Percentiles rank a stretch among this genome's conserved stretches.
These are phyloP conservation scores for Tagetes erecta DNA, from an alignment of 129 eudicot genomes.

Conservation along the genomic window DNA sequence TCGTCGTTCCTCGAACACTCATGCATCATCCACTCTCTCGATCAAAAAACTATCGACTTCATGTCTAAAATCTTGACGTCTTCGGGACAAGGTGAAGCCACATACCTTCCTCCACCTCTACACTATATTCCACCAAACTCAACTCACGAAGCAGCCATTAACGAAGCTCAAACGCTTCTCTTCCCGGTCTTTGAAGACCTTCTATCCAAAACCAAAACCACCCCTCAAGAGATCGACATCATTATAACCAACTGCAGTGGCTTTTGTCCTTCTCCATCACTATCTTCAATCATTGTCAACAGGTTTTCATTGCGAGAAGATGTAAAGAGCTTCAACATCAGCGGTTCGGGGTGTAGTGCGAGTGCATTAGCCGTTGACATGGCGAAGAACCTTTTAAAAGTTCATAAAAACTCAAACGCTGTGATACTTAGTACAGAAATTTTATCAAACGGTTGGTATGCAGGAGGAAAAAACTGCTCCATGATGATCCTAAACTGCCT, in stretches of 20 bases:
- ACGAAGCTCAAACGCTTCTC: conserved; percentile 51
- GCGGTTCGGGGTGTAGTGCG: conserved; percentile 94
- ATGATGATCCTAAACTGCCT: conserved; percentile 66
- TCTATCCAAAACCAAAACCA: conserved; percentile 44
- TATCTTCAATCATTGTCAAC: conserved; percentile 57
- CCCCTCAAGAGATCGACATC: conserved; percentile 53
- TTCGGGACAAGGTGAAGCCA: conserved; percentile 61
- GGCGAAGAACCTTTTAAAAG: conserved; percentile 52
- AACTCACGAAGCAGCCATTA: conserved; percentile 41
- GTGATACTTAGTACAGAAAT: conserved; percentile 76
- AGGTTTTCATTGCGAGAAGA: conserved; percentile 51
- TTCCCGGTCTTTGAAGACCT: conserved; percentile 64
- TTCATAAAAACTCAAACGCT: conserved; percentile 49
- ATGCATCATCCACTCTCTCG: conserved; percentile 36
- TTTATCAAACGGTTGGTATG: conserved; percentile 71
- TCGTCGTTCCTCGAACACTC: conserved; percentile 64
- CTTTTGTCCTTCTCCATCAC: conserved; percentile 62
- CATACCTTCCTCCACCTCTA: conserved; percentile 59
- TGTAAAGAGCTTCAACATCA: conserved; percentile 53
- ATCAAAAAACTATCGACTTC: conserved; percentile 44
- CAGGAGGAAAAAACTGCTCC: conserved; percentile 60
- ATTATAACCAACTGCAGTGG: conserved; percentile 75
- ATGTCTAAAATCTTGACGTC: conserved; percentile 49
- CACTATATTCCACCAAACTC: conserved; percentile 62
- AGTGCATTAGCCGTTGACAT: conserved; percentile 62